phyloP scores from a whole-genome alignment of 768 basidiomycete species.

The Pulveroboletus ravenelii region DNA sequence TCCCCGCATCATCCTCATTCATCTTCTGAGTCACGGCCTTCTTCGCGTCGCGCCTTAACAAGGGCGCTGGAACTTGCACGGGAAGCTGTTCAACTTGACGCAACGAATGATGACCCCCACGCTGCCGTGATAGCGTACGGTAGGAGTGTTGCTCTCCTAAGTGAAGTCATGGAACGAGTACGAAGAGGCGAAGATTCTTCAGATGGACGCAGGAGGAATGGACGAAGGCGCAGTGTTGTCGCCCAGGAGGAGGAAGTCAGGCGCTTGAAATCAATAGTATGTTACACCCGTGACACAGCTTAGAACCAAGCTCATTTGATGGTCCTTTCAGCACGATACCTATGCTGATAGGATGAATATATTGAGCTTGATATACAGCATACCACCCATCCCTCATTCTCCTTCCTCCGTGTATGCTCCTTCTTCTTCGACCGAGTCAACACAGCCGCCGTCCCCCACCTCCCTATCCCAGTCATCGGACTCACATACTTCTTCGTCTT shows the following conservation, averaged over 20 bases:
- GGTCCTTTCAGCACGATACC: slow-evolving; percentile 71
- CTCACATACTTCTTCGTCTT: slow-evolving; percentile 48
- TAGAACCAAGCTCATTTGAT: slow-evolving; percentile 13
- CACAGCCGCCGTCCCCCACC: slow-evolving; percentile 35
- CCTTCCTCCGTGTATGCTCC: slow-evolving; percentile 47
- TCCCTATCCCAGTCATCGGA: slow-evolving; percentile 39
- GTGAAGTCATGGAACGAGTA: slow-evolving; percentile 91
- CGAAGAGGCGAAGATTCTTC: slow-evolving; percentile 79
- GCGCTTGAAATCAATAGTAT: slow-evolving; percentile 81
- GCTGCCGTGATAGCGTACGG: slow-evolving; percentile 88
- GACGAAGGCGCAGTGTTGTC: slow-evolving; percentile 72
- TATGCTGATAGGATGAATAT: slow-evolving; percentile 95
- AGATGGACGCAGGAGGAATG: slow-evolving; percentile 55
- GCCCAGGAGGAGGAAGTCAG: slow-evolving; percentile 89
- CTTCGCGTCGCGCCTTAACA: slow-evolving; percentile 82
- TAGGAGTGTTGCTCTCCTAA: slow-evolving; percentile 78
- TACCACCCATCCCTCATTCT: slow-evolving; percentile 70
- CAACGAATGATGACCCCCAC: slow-evolving; percentile 82
- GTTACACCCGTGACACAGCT: slow-evolving; percentile 31
- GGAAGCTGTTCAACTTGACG: slow-evolving; percentile 84
- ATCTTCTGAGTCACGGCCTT: slow-evolving; percentile 49
- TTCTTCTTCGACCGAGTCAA: slow-evolving; percentile 36
- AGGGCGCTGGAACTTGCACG: slow-evolving; percentile 83
- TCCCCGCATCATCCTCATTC: slow-evolving; percentile 41
- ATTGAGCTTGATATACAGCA: slow-evolving; percentile 83